phyloP scores from a whole-genome alignment of 441 rosid genomes.

The Aleurites moluccanus region DNA sequence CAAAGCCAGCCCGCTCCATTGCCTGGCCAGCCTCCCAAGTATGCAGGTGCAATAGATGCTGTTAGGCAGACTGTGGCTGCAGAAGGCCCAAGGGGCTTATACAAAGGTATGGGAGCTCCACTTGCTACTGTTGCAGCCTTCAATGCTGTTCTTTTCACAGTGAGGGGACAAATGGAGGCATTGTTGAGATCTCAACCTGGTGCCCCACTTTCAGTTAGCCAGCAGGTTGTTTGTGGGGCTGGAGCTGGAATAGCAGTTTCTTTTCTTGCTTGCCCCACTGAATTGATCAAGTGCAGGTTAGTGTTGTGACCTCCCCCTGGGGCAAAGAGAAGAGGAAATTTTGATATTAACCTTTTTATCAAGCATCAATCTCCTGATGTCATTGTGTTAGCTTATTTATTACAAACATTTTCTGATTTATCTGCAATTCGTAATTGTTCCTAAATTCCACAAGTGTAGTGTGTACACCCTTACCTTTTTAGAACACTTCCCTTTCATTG shows the following conservation, averaged over 20 bases:
- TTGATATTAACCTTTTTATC: neutral
- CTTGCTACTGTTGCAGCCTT: conserved; percentile 95
- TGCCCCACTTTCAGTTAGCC: conserved; percentile 64
- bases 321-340: neutral
- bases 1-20: conserved; percentile 87
- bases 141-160: conserved; percentile 91
- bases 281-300: conserved; percentile 93
- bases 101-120: conserved; percentile 98
- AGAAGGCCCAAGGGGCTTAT: conserved; percentile 90
- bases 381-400: neutral
- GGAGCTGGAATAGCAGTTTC: conserved; percentile 97
- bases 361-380: neutral
- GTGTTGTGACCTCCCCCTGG: neutral
- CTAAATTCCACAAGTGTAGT: neutral
- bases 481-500: neutral
- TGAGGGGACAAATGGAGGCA: conserved; percentile 89
- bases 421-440: neutral
- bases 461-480: neutral
- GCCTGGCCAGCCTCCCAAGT: conserved; percentile 79
- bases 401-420: neutral
- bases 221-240: conserved; percentile 77
- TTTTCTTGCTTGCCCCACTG: conserved; percentile 96
- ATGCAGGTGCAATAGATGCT: conserved; percentile 78
- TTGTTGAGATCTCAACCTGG: conserved; percentile 83
- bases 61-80: conserved; percentile 78